Conservation (phyloP, 2,329 filamentous ascomycete genomes). For the Madurella mycetomatis region DNA sequence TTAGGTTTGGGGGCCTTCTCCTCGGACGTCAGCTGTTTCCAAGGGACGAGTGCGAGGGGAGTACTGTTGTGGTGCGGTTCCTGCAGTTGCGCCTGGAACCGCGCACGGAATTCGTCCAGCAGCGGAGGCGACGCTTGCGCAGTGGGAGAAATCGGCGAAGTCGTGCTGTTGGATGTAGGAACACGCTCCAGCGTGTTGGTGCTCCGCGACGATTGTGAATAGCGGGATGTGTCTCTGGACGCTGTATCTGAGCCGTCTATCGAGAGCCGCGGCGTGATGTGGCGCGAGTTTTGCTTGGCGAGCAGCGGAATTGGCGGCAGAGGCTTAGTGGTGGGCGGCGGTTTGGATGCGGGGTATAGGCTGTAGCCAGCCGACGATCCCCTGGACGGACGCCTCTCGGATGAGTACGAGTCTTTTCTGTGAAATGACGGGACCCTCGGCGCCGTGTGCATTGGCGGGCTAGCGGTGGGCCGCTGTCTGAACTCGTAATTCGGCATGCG, state of each 20-base stretch:
- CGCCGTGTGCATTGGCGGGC: conserved; percentile 7
- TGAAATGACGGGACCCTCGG: conserved; percentile 13
- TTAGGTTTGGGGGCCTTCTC: conserved; percentile 24
- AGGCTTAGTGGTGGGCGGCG: conserved; percentile 19
- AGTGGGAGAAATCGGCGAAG: conserved; percentile 3
- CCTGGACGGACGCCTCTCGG: conserved; percentile 22
- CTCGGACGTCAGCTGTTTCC: conserved; percentile 22
- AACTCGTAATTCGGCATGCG: conserved; percentile 12
- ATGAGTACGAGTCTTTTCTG: conserved; percentile 20
- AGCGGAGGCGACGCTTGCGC: neutral
- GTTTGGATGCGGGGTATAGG: conserved; percentile 22
- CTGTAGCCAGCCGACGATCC: conserved; percentile 21
- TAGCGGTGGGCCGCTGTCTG: neutral
- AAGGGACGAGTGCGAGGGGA: conserved; percentile 18
- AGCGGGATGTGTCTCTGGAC: conserved; percentile 20
- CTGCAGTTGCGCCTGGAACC: conserved; percentile 1
- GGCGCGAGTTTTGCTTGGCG: conserved; percentile 13
- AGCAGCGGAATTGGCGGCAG: conserved; percentile 21
- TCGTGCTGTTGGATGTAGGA: conserved; percentile 12
- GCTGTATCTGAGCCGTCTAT: conserved; percentile 17
- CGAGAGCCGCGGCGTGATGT: conserved; percentile 18
- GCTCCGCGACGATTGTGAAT: conserved; percentile 20
- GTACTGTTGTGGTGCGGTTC: conserved; percentile 6
- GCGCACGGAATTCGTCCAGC: conserved; percentile 8
- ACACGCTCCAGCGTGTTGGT: conserved; percentile 19